Percentiles rank a stretch among this genome's conserved stretches.
phyloP scores from a whole-genome alignment of 2,329 filamentous ascomycete species.

The Claviceps digitariae region DNA sequence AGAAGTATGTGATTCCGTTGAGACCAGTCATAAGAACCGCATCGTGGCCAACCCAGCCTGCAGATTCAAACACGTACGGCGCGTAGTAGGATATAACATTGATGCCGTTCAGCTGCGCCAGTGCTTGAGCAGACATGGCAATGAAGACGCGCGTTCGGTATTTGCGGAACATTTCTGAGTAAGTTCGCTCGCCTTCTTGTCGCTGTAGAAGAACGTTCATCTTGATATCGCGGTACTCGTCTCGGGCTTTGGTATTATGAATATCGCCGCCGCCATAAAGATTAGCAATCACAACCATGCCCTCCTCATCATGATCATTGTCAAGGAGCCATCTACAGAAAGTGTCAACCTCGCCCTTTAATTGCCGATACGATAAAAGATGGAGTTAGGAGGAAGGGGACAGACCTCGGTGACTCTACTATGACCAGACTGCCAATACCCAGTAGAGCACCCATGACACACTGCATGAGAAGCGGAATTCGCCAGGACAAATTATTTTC shows the following conservation, averaged over 20 bases:
- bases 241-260: conserved; percentile 79
- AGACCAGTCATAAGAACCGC: conserved; percentile 96
- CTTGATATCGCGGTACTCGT: conserved; percentile 98
- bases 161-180: conserved; percentile 85
- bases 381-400: conserved; percentile 1
- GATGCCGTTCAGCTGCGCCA: conserved; percentile 96
- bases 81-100: conserved; percentile 99
- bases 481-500: conserved; percentile 79
- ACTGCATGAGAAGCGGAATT: conserved; percentile 80
- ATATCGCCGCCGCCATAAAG: conserved; percentile 93
- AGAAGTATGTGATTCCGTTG: conserved; percentile 78
- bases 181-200: conserved; percentile 87
- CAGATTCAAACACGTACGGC: conserved; percentile 88
- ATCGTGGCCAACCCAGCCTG: conserved; percentile 83
- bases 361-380: background rate
- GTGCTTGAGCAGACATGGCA: conserved; percentile 92
- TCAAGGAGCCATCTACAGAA: conserved; percentile 75
- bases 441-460: conserved; percentile 79
- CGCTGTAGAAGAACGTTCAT: conserved; percentile 90
- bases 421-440: conserved; percentile 81
- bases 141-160: conserved; percentile 92
- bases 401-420: conserved; percentile 84
- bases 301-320: conserved; percentile 95
- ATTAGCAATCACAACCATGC: conserved; percentile 96
- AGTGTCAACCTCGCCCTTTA: background rate